phyloP scores from a whole-genome alignment of 169 alveolate species.

The Perkinsus chesapeaki region DNA sequence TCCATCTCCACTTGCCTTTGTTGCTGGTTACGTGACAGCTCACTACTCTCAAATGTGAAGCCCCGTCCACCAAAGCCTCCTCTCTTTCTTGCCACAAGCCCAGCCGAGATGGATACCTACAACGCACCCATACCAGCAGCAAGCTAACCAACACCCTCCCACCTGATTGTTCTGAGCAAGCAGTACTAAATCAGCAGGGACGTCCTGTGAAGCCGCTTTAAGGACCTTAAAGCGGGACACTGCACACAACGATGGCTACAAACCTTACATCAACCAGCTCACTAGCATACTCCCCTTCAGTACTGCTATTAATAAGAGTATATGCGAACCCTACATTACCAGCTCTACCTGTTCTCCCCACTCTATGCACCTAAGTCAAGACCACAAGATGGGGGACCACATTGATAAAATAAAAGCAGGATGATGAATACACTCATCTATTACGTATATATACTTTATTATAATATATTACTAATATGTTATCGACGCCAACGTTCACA shows the following conservation, averaged over 20 bases:
- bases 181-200: constrained; percentile 68
- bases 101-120: constrained; percentile 31
- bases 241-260: constrained; percentile 24
- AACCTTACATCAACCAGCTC: constrained; percentile 83
- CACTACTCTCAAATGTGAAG: constrained; percentile 81
- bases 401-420: no score
- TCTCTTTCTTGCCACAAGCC: constrained; percentile 67
- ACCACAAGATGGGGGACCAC: no score
- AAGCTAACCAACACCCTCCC: background rate
- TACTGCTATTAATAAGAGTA: constrained; percentile 84
- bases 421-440: no score
- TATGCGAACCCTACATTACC: constrained; percentile 94
- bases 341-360: constrained; percentile 99
- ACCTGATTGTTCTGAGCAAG: constrained; percentile 60
- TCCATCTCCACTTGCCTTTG: constrained; percentile 66
- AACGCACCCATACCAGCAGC: background rate
- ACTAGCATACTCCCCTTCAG: constrained; percentile 85
- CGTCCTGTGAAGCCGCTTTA: constrained; percentile 64
- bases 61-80: constrained; percentile 92
- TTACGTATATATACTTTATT: no score
- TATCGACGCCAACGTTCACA: no score
- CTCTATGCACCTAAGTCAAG: constrained; percentile 91
- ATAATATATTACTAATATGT: no score
- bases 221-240: constrained; percentile 51
- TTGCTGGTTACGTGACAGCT: constrained; percentile 74